Evolutionary conservation across 805 yeast species (phyloP), one percentile per base, ranked within the genome.

Genomic region (Kluyveromyces nonfermentans): DNA sequence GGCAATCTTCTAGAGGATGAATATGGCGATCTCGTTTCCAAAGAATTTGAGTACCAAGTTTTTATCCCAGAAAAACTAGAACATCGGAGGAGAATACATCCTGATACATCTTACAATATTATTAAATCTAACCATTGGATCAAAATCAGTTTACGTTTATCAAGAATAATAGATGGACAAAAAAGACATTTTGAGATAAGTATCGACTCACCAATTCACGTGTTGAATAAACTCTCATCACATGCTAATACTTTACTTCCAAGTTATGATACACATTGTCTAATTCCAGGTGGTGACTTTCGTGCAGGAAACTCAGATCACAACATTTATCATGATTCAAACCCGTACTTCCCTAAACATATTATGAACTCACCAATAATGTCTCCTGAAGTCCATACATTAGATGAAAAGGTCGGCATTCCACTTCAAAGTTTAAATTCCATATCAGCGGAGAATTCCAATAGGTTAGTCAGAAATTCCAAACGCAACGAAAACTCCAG

Each of bases 71-170:
- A 78, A 48, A 67, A 68, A 41, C 69, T 86, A 46, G 74, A 74
- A 42, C 75, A 74, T 19, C 73, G 74, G 38, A 73, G 71, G 43
- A 71, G 68, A 46, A 63, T 83, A 22, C 96, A 87, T 55, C 96
- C 97, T 1, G 95, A 93, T 62, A 85, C 96, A 0, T 77, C 85
- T 2, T 82, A 74, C 52, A 77, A 74, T 19, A 80, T 79, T 53
- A 87, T 93, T 49, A 89, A 87, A 64, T 74, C 93, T 6, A 90
- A 85, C 55, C 99, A 93, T 65, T 93, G 98, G 97, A 80, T 93
- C 55, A 93, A 93, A 64, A 74, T 93, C 14, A 83, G 95, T 50
- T 65, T 93, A 42, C 68, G 97, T 41, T 69, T 93, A 33, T 85
- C 95, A 5, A 77, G 74, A 51, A 57, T 71, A n/a, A 80, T 83